phyloP scores from a whole-genome alignment of 495 filamentous ascomycete species.

The Niebla homalea region DNA sequence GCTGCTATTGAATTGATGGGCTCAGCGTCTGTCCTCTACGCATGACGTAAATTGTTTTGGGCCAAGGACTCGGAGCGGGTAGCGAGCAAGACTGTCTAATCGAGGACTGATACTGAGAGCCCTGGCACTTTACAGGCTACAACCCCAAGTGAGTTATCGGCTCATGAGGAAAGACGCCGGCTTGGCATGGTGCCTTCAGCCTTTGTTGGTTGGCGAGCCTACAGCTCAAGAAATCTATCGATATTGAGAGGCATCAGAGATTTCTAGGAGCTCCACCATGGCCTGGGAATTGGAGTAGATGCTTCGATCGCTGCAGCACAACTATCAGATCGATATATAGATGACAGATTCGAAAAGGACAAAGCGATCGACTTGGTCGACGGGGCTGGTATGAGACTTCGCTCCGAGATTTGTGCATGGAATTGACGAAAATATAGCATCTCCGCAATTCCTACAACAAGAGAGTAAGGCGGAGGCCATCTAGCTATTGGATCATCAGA shows the following conservation, averaged over 20 bases:
- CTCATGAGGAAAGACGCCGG: slow-evolving; percentile 93
- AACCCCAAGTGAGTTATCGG: slow-evolving; percentile 81
- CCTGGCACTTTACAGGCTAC: slow-evolving; percentile 97
- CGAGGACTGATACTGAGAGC: no score
- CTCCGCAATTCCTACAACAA: slow-evolving; percentile 78
- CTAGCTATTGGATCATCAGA: slow-evolving; percentile 76
- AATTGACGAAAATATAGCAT: slow-evolving; percentile 35
- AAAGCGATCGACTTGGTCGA: slow-evolving; percentile 97
- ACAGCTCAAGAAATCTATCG: slow-evolving; percentile 81
- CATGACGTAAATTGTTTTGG: no score
- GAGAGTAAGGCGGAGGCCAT: slow-evolving; percentile 95
- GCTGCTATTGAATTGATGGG: no score
- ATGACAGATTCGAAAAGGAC: slow-evolving; percentile 87
- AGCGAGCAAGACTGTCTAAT: no score
- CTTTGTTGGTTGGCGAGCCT: slow-evolving; percentile 79
- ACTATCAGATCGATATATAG: slow-evolving; percentile 91
- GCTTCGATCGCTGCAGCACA: slow-evolving; percentile 86
- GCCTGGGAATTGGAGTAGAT: slow-evolving; percentile 81
- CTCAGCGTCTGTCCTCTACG: no score
- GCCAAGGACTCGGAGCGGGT: no score
- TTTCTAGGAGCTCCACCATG: slow-evolving; percentile 90
- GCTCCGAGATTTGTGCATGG: not conserved
- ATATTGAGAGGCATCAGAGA: slow-evolving; percentile 96
- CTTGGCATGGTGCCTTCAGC: slow-evolving; percentile 83
- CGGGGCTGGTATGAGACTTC: slow-evolving; percentile 42